These are phyloP conservation scores for Rhodamnia argentea DNA, from an alignment of 345 rosid species.

Conservation along the genomic window DNA sequence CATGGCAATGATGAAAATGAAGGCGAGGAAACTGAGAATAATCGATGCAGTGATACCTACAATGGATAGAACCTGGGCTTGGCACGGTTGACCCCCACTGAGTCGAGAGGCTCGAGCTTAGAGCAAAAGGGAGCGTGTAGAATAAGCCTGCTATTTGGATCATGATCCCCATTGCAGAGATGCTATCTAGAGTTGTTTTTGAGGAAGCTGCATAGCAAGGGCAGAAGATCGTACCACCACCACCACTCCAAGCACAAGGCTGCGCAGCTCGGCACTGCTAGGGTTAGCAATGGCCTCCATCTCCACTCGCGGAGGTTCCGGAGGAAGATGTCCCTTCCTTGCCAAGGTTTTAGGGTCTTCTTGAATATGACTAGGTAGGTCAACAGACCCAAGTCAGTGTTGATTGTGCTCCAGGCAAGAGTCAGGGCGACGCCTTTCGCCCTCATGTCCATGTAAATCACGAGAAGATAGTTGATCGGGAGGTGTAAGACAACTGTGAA, in stretches of 20 bases:
- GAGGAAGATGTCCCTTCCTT: neutral
- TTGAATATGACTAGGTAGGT: conserved; percentile 6
- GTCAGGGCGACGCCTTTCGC: conserved; percentile 20
- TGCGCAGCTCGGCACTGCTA: conserved; percentile 12
- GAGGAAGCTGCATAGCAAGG: conserved; percentile 18
- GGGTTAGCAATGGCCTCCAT: conserved; percentile 11
- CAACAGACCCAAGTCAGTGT: conserved; percentile 8
- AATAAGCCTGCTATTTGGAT: conserved; percentile 23
- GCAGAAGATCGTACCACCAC: conserved; percentile 36
- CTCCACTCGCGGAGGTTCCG: neutral
- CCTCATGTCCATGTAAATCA: conserved; percentile 6
- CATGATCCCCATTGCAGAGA: conserved; percentile 31
- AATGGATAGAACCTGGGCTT: conserved; percentile 6
- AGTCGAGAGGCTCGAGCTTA: conserved; percentile 14
- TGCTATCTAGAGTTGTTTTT: conserved; percentile 8
- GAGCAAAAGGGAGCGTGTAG: conserved; percentile 21
- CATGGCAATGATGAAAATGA: conserved; percentile 7
- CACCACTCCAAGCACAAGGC: conserved; percentile 34
- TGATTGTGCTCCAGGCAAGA: conserved; percentile 9
- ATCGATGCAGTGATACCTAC: conserved; percentile 12
- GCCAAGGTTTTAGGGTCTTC: conserved; percentile 23
- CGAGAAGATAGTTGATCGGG: conserved; percentile 20
- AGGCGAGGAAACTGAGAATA: conserved; percentile 9
- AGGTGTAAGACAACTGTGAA: conserved; percentile 13
- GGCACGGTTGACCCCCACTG: conserved; percentile 11